Evolutionary conservation across 257 asterid genomes (phyloP).

Genomic region (Plantago ovata): DNA sequence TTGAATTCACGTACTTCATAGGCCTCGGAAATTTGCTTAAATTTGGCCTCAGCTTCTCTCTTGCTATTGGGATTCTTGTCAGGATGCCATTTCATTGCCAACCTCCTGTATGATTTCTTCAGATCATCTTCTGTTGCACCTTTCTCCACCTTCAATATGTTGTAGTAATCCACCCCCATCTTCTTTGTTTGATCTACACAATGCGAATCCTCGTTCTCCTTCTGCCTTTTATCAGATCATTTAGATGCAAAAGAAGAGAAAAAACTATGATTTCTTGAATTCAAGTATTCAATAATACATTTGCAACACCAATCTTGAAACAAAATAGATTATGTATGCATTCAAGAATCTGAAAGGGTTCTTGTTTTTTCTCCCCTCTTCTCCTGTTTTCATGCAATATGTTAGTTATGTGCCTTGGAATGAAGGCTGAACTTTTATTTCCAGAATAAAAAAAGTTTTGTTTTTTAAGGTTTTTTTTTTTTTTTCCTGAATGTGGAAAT

Average conservation of each 20-base stretch:
- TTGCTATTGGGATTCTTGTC: constrained; percentile 82
- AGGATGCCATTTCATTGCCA: constrained; percentile 98
- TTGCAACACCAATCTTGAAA: too few species aligned
- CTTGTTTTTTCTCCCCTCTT: background rate
- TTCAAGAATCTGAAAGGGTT: constrained; percentile 12
- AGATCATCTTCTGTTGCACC: constrained; percentile 87
- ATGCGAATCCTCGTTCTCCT: background rate
- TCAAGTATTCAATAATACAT: too few species aligned
- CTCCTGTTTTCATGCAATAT: too few species aligned
- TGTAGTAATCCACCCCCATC: constrained; percentile 79
- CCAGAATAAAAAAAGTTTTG: too few species aligned
- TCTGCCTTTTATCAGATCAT: too few species aligned
- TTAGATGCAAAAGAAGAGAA: too few species aligned
- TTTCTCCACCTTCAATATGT: constrained; percentile 55
- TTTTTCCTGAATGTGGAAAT: too few species aligned
- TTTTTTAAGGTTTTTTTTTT: too few species aligned
- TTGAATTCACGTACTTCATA: constrained; percentile 50
- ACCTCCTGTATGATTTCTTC: constrained; percentile 73
- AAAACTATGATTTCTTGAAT: too few species aligned
- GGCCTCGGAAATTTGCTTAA: constrained; percentile 89
- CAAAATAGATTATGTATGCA: too few species aligned
- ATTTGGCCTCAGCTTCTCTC: constrained; percentile 81
- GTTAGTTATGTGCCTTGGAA: too few species aligned
- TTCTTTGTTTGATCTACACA: background rate
- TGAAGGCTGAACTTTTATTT: too few species aligned